These are phyloP conservation scores for Lenwebbia sp. DNA, from an alignment of 345 rosid species.

Conservation along the genomic window DNA sequence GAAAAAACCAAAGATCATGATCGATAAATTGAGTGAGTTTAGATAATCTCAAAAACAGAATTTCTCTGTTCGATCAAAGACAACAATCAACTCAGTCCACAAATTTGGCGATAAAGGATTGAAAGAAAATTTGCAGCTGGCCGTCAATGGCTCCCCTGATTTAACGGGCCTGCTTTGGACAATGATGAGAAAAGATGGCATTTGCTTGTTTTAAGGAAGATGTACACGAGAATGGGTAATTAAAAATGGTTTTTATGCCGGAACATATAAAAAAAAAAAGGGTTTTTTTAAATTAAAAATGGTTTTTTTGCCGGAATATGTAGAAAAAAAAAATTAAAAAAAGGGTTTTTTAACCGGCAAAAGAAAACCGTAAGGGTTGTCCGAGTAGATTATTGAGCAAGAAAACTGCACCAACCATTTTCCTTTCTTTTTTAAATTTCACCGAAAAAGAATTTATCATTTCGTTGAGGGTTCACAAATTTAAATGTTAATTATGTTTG, in stretches of 20 bases:
- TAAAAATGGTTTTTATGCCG: too few relatives aligned
- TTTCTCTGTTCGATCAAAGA: neutral
- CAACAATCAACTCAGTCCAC: neutral
- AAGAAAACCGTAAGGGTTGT: too few relatives aligned
- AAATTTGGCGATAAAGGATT: neutral
- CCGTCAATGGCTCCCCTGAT: neutral
- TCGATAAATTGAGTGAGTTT: fast-evolving
- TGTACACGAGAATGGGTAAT: neutral
- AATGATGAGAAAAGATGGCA: neutral
- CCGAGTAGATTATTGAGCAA: too few relatives aligned
- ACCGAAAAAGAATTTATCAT: neutral
- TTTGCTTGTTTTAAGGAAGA: neutral
- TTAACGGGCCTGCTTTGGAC: neutral
- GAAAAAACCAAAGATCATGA: too few relatives aligned
- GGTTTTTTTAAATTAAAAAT: too few relatives aligned
- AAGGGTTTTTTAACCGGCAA: too few relatives aligned
- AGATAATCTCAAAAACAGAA: neutral
- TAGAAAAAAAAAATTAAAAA: too few relatives aligned
- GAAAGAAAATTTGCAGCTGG: neutral
- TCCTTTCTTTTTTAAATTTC: neutral
- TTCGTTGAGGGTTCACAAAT: neutral
- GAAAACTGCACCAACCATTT: neutral
- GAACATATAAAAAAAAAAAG: too few relatives aligned
- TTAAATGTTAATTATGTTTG: neutral
- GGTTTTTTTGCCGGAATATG: too few relatives aligned